Evolutionary conservation across 2,329 filamentous ascomycete species (phyloP).

Genomic region (Colletotrichum tanaceti): DNA sequence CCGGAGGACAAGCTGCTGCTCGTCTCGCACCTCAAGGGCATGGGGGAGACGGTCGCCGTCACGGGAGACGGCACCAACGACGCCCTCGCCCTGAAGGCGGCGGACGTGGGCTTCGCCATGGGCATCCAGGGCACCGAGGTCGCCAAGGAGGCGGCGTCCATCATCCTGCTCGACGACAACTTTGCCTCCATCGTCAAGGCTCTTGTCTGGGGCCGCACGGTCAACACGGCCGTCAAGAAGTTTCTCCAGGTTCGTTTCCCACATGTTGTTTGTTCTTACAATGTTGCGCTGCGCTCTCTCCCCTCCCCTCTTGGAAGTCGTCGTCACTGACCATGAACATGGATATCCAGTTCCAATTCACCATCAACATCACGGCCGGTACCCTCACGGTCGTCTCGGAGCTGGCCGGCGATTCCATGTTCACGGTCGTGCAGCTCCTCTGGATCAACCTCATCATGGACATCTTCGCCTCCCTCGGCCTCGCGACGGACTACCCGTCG

Average conservation of each 20-base stretch:
- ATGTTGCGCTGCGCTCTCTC: too few relatives aligned
- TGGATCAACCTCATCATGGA: slow-evolving; percentile 74
- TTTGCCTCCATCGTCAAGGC: slow-evolving; percentile 70
- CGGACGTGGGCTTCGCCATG: slow-evolving; percentile 73
- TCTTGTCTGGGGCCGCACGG: slow-evolving; percentile 71
- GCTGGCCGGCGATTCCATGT: slow-evolving; percentile 62
- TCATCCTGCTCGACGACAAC: slow-evolving; percentile 72
- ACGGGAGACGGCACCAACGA: slow-evolving; percentile 74
- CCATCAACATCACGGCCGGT: slow-evolving; percentile 71
- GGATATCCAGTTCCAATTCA: slow-evolving; percentile 63
- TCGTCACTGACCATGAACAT: neutral
- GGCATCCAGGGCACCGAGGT: slow-evolving; percentile 71
- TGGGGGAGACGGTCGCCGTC: slow-evolving; percentile 68
- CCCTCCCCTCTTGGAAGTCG: too few relatives aligned
- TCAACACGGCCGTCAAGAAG: slow-evolving; percentile 73
- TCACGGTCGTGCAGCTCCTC: slow-evolving; percentile 68
- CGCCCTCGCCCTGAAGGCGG: slow-evolving; percentile 68
- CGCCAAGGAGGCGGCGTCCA: slow-evolving; percentile 71
- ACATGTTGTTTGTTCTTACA: too few relatives aligned
- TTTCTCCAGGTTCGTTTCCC: slow-evolving; percentile 63
- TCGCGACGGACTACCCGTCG: slow-evolving; percentile 54
- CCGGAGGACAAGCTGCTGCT: slow-evolving; percentile 75
- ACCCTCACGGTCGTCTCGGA: slow-evolving; percentile 68
- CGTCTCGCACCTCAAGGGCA: slow-evolving; percentile 69
- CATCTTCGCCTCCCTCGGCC: slow-evolving; percentile 66